phyloP scores from a whole-genome alignment of 169 alveolate species.

The Theileria sp. region DNA sequence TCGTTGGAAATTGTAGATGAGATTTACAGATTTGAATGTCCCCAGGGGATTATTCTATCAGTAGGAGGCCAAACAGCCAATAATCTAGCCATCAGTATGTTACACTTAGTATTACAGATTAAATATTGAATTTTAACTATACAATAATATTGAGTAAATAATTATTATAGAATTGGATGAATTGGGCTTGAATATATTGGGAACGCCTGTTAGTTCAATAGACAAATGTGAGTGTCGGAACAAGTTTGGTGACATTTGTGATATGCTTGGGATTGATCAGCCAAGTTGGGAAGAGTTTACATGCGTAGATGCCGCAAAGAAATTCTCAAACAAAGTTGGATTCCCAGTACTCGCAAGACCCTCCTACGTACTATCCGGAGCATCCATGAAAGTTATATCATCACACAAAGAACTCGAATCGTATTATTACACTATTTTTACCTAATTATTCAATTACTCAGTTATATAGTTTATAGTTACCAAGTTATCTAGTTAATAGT shows the following conservation, averaged over 20 bases:
- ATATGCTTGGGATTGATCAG: conserved; percentile 83
- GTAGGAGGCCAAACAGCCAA: conserved; percentile 90
- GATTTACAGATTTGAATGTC: conserved; percentile 74
- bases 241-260: conserved; percentile 82
- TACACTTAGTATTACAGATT: not conserved
- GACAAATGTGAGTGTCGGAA: conserved; percentile 84
- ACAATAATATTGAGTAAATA: too few species aligned
- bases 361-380: conserved; percentile 87
- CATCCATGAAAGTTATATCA: conserved; percentile 85
- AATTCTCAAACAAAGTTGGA: conserved; percentile 72
- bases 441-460: too few species aligned
- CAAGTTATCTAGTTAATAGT: too few species aligned
- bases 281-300: conserved; percentile 86
- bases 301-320: conserved; percentile 68
- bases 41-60: conserved; percentile 77
- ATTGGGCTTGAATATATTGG: conserved; percentile 73
- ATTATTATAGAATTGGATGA: conserved; percentile 26
- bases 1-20: conserved; percentile 74
- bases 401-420: conserved; percentile 74
- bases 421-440: conserved; percentile 15
- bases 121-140: not conserved
- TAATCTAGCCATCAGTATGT: conserved; percentile 75
- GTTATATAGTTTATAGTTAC: too few species aligned
- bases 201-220: conserved; percentile 85
- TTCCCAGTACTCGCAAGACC: conserved; percentile 88